Conservation (phyloP, 495 filamentous ascomycete genomes). For the Oidiodendron maius region DNA sequence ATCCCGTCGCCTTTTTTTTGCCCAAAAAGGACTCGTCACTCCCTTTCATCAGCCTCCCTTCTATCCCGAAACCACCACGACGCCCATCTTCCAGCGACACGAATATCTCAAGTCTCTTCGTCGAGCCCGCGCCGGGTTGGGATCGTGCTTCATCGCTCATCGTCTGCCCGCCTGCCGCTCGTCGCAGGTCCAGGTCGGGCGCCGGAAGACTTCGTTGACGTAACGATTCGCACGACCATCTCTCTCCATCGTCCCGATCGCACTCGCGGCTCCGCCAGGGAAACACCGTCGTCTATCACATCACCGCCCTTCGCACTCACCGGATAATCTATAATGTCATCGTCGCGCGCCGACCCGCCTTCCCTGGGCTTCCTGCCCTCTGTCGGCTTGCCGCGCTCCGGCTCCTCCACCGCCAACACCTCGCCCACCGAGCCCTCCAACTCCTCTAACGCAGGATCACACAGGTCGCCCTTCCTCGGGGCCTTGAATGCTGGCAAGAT, state of each 20-base stretch:
- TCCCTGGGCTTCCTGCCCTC: conserved; percentile 62
- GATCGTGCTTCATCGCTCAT: too few relatives aligned
- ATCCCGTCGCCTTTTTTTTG: too few relatives aligned
- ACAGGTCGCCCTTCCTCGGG: conserved; percentile 69
- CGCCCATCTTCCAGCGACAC: too few relatives aligned
- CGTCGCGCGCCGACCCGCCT: conserved; percentile 76
- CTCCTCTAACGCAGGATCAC: conserved; percentile 51
- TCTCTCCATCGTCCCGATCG: conserved; percentile 20
- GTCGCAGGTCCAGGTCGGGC: conserved; percentile 1
- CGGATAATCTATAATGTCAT: conserved; percentile 89
- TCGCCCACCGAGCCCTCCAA: conserved; percentile 80
- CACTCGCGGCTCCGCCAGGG: too few relatives aligned
- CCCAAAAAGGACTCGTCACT: too few relatives aligned
- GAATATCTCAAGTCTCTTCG: too few relatives aligned
- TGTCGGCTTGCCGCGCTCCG: conserved; percentile 64
- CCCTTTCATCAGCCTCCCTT: too few relatives aligned
- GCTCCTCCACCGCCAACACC: conserved; percentile 78
- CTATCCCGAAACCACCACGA: too few relatives aligned
- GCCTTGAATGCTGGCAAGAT: conserved; percentile 60
- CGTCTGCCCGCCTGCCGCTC: neutral
- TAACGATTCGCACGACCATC: conserved; percentile 16
- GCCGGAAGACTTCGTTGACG: conserved; percentile 5
- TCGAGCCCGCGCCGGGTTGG: too few relatives aligned
- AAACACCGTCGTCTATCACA: too few relatives aligned
- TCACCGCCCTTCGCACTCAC: too few relatives aligned